These are phyloP conservation scores for Arachis stenosperma DNA, from an alignment of 306 rosid genomes.

Conservation along the genomic window DNA sequence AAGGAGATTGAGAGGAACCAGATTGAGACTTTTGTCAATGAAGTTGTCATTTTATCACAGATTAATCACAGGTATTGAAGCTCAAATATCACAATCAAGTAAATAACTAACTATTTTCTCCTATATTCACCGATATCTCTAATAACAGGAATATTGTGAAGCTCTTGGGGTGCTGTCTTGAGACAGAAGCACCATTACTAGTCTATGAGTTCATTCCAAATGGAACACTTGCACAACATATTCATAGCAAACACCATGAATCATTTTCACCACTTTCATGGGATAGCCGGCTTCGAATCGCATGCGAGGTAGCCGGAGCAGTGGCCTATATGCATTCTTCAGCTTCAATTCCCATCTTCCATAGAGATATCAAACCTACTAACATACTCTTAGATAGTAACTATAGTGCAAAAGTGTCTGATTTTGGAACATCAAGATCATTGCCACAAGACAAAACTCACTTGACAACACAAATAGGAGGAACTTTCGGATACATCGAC, in stretches of 20 bases:
- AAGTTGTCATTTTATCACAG: conserved; percentile 41
- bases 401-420: not conserved
- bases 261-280: conserved; percentile 35
- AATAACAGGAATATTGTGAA: conserved; percentile 6
- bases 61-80: conserved; percentile 42
- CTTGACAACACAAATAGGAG: conserved; percentile 43
- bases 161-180: conserved; percentile 45
- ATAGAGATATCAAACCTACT: conserved; percentile 48
- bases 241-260: conserved; percentile 2
- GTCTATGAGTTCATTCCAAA: conserved; percentile 50
- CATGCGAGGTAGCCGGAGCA: conserved; percentile 50
- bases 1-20: conserved; percentile 16
- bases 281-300: conserved; percentile 36
- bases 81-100: too few species aligned
- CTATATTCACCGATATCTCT: too few species aligned
- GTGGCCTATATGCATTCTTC: conserved; percentile 48
- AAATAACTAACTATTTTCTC: too few species aligned
- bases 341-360: conserved; percentile 46
- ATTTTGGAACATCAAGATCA: conserved; percentile 41
- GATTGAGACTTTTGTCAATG: conserved; percentile 15
- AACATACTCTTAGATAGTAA: conserved; percentile 47
- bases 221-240: conserved; percentile 44
- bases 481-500: conserved; percentile 52
- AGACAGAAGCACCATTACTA: conserved; percentile 43
- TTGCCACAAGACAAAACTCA: conserved; percentile 35